Evolutionary conservation across 2,329 filamentous ascomycete genomes (phyloP).

Genomic region (Aureobasidium leucospermi): DNA sequence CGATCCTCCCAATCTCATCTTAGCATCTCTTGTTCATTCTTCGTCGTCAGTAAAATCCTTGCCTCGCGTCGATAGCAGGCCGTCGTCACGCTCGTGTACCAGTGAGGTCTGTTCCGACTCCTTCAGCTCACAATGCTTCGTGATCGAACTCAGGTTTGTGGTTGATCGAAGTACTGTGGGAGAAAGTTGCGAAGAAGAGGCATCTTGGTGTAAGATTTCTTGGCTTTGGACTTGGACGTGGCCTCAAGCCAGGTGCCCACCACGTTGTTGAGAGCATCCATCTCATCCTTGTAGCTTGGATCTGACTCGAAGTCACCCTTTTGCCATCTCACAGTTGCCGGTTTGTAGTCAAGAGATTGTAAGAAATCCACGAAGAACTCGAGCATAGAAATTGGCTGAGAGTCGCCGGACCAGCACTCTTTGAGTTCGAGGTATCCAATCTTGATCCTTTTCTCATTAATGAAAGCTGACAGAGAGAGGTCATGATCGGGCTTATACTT

Average conservation of each 20-base stretch:
- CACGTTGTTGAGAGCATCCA: neutral
- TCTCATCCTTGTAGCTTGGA: too few relatives aligned
- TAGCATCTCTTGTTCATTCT: too few relatives aligned
- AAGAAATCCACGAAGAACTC: neutral
- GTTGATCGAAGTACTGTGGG: neutral
- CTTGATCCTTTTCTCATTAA: too few relatives aligned
- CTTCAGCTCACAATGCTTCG: too few relatives aligned
- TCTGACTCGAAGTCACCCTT: too few relatives aligned
- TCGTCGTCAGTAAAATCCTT: too few relatives aligned
- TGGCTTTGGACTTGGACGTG: neutral
- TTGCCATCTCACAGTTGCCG: neutral
- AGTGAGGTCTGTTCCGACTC: too few relatives aligned
- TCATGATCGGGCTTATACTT: too few relatives aligned
- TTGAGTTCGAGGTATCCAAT: neutral
- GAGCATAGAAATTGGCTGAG: too few relatives aligned
- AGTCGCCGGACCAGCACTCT: neutral
- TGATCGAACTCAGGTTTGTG: neutral
- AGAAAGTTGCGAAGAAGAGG: neutral
- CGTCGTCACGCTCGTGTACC: neutral
- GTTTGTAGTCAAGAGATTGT: neutral
- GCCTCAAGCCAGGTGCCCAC: neutral
- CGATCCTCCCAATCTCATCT: too few relatives aligned
- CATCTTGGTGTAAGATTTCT: neutral
- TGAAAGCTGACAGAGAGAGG: too few relatives aligned
- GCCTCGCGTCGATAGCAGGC: too few relatives aligned